A percentile compares a stretch with the other conserved stretches of the same genome.
phyloP scores from a whole-genome alignment of 192 early-diverging fungal species.

The Entomortierella lignicola region DNA sequence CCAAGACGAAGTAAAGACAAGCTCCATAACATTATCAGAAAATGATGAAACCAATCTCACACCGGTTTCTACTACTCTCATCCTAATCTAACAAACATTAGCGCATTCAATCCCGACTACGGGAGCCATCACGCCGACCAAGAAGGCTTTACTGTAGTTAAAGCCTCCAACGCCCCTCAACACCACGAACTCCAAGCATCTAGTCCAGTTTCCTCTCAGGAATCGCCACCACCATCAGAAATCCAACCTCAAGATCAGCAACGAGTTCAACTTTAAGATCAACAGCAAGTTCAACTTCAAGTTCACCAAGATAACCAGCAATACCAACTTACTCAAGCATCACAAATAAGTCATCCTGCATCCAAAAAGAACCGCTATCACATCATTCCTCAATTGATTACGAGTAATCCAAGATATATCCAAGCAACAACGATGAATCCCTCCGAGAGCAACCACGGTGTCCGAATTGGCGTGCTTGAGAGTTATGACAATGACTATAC shows the following conservation, averaged over 20 bases:
- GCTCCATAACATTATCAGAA: neutral
- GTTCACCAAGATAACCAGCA: too few species aligned
- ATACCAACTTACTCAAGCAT: too few species aligned
- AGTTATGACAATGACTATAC: neutral
- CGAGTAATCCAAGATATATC: conserved; percentile 9
- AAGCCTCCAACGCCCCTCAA: neutral
- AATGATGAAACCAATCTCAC: neutral
- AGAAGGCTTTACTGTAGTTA: conserved; percentile 18
- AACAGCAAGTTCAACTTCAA: too few species aligned
- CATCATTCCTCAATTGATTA: neutral
- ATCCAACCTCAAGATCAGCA: neutral
- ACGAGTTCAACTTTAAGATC: too few species aligned
- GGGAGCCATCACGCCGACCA: conserved; percentile 7
- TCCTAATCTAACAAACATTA: neutral
- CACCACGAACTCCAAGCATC: too few species aligned
- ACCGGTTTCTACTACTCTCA: neutral
- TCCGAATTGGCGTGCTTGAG: conserved; percentile 7
- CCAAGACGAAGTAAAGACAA: neutral
- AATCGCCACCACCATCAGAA: neutral
- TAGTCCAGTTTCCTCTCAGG: neutral
- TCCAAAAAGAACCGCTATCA: too few species aligned
- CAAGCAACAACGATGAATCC: conserved; percentile 6
- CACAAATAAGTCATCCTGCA: neutral
- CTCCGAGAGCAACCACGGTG: conserved; percentile 4
- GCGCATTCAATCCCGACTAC: conserved; percentile 4